phyloP scores from a whole-genome alignment of 768 basidiomycete species.

The Podaxis rugospora region DNA sequence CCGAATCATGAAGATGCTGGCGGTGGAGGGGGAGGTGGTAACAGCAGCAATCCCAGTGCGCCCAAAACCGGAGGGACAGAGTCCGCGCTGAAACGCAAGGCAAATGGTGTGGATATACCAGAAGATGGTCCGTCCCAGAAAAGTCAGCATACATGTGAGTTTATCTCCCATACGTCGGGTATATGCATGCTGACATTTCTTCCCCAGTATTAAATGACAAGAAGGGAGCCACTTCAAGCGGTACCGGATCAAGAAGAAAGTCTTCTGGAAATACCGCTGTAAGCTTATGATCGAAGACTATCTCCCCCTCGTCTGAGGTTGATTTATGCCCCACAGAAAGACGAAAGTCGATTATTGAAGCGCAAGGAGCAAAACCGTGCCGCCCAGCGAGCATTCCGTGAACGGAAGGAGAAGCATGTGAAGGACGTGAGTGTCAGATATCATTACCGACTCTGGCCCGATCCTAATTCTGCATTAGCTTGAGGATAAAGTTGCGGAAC shows the following conservation, averaged over 20 bases:
- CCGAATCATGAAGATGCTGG: slow-evolving; percentile 32
- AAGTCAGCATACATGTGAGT: slow-evolving; percentile 58
- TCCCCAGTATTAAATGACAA: slow-evolving; percentile 22
- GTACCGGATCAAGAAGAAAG: slow-evolving; percentile 29
- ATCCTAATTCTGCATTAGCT: slow-evolving; percentile 43
- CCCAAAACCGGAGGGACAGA: slow-evolving; percentile 16
- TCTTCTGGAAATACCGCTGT: slow-evolving; percentile 26
- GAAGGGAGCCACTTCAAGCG: slow-evolving; percentile 18
- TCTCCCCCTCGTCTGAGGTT: background rate
- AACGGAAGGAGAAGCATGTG: slow-evolving; percentile 96
- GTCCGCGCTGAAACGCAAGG: slow-evolving; percentile 69
- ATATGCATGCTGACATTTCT: background rate
- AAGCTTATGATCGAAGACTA: slow-evolving; percentile 13
- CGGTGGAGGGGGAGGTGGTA: slow-evolving; percentile 17
- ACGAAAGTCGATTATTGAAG: slow-evolving; percentile 74
- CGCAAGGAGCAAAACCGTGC: slow-evolving; percentile 97
- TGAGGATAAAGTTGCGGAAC: slow-evolving; percentile 85
- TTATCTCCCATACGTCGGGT: background rate
- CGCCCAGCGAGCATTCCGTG: slow-evolving; percentile 95
- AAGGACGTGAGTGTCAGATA: slow-evolving; percentile 69
- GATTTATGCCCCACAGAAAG: slow-evolving; percentile 34
- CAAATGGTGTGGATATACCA: slow-evolving; percentile 56
- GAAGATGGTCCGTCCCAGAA: slow-evolving; percentile 62
- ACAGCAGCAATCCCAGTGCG: background rate
- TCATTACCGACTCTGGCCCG: slow-evolving; percentile 6